phyloP scores from a whole-genome alignment of 2,329 filamentous ascomycete species.

The Corynespora cassiicola region DNA sequence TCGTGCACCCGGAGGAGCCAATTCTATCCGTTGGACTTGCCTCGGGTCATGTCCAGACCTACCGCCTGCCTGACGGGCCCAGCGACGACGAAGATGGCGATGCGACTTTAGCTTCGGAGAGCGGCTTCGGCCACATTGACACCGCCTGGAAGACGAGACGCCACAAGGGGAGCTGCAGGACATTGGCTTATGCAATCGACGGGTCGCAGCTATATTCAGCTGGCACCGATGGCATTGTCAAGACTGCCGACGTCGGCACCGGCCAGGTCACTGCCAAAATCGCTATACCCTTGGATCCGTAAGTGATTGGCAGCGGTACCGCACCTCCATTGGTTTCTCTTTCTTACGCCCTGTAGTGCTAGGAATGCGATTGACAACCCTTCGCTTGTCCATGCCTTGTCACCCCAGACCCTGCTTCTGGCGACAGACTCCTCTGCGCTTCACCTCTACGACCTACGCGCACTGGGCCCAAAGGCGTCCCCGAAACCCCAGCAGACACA shows the following conservation, averaged over 20 bases:
- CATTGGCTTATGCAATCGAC: slow-evolving; percentile 78
- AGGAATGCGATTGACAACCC: slow-evolving; percentile 70
- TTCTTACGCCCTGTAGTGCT: slow-evolving; percentile 38
- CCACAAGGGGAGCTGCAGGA: slow-evolving; percentile 93
- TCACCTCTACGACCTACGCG: slow-evolving; percentile 85
- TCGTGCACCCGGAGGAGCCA: slow-evolving; percentile 82
- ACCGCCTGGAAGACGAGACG: slow-evolving; percentile 85
- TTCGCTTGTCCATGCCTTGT: slow-evolving; percentile 80
- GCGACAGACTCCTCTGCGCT: slow-evolving; percentile 89
- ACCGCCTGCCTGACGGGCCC: slow-evolving; percentile 70
- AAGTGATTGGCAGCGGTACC: too few relatives aligned
- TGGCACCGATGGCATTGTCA: slow-evolving; percentile 69
- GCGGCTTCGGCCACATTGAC: slow-evolving; percentile 78
- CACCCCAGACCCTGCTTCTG: slow-evolving; percentile 85
- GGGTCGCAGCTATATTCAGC: slow-evolving; percentile 70
- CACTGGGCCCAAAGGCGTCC: slow-evolving; percentile 51
- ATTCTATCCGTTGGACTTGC: slow-evolving; percentile 86
- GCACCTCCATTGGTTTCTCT: too few relatives aligned
- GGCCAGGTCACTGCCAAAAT: slow-evolving; percentile 82
- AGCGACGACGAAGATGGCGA: slow-evolving; percentile 58
- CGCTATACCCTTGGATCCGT: slow-evolving; percentile 66
- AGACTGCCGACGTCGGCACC: slow-evolving; percentile 64
- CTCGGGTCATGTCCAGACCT: slow-evolving; percentile 84
- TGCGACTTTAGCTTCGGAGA: slow-evolving; percentile 58
- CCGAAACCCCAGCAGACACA: slow-evolving; percentile 76